A percentile compares a stretch with the other conserved stretches of the same genome.
These are phyloP conservation scores for Fusarium nematophilum DNA, from an alignment of 2,329 filamentous ascomycete genomes.

Conservation along the genomic window DNA sequence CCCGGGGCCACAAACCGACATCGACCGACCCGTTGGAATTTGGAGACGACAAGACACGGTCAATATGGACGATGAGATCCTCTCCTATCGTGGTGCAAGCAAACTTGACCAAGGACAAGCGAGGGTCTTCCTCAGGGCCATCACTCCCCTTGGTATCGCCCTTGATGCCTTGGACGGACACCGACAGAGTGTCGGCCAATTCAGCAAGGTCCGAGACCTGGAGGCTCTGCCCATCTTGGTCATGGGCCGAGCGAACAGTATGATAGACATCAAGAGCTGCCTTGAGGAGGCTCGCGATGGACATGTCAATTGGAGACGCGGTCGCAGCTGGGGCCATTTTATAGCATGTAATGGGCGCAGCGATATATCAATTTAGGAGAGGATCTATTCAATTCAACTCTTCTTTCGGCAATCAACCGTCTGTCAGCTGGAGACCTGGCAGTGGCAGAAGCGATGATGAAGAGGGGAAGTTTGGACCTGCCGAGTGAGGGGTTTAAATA, in stretches of 20 bases:
- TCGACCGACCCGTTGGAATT: conserved; percentile 6
- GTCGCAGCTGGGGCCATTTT: conserved; percentile 47
- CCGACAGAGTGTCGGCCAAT: conserved; percentile 8
- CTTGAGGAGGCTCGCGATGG: conserved; percentile 35
- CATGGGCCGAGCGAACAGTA: conserved; percentile 19
- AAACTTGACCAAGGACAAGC: conserved; percentile 15
- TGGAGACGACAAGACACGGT: conserved; percentile 6
- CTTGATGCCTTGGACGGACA: conserved; percentile 14
- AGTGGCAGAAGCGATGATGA: background rate
- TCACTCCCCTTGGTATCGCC: background rate
- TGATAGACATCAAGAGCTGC: conserved; percentile 18
- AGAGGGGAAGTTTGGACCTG: conserved; percentile 8
- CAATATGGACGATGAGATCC: conserved; percentile 40
- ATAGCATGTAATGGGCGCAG: conserved; percentile 47
- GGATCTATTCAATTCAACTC: background rate
- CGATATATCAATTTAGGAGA: conserved; percentile 17
- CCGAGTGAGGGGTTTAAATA: conserved; percentile 36
- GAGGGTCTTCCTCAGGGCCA: background rate
- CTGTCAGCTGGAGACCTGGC: background rate
- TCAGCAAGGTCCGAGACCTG: conserved; percentile 10
- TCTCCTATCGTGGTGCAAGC: conserved; percentile 42
- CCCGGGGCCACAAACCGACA: conserved; percentile 25
- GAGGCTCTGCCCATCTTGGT: background rate
- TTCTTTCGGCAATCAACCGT: background rate
- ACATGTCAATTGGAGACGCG: background rate